These are phyloP conservation scores for Rhodotorula sp. DNA, from an alignment of 1,284 basidiomycete species.

Conservation along the genomic window DNA sequence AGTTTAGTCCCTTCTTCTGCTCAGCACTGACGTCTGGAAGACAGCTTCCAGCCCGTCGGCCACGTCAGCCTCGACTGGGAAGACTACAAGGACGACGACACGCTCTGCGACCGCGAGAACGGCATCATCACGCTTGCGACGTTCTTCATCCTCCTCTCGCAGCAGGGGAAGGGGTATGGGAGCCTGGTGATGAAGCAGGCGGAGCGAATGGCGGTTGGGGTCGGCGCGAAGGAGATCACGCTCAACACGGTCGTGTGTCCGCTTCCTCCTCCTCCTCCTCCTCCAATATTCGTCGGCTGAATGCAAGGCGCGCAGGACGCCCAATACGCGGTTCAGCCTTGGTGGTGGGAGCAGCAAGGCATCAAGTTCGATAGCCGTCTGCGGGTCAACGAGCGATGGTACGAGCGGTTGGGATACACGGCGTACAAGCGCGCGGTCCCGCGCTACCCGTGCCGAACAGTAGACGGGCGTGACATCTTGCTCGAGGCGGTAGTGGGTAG, in stretches of 20 bases:
- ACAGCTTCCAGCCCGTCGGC: slow-evolving; percentile 25
- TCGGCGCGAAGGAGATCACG: slow-evolving; percentile 13
- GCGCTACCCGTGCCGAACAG: slow-evolving; percentile 8
- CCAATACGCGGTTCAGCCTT: not conserved
- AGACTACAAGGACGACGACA: slow-evolving; percentile 12
- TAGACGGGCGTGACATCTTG: not conserved
- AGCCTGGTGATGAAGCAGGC: slow-evolving; percentile 27
- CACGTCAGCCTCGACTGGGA: slow-evolving; percentile 31
- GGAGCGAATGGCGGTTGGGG: slow-evolving; percentile 2
- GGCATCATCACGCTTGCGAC: slow-evolving; percentile 16
- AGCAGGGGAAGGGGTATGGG: slow-evolving; percentile 30
- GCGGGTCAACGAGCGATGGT: slow-evolving; percentile 30
- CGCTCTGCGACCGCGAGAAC: not conserved
- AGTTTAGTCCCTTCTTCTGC: too few species aligned
- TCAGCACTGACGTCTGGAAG: too few species aligned
- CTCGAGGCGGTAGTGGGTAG: slow-evolving; percentile 16
- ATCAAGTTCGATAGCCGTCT: not conserved
- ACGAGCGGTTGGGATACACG: slow-evolving; percentile 26
- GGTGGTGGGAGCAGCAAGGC: slow-evolving; percentile 7
- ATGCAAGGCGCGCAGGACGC: not conserved
- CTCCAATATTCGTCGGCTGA: not conserved
- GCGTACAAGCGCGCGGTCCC: slow-evolving; percentile 18
- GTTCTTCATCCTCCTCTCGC: slow-evolving; percentile 25
- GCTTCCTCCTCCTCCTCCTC: not conserved
- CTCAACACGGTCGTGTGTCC: slow-evolving; percentile 21